Conservation (phyloP, 2,329 filamentous ascomycete genomes). For the Colletotrichum eremochloae region DNA sequence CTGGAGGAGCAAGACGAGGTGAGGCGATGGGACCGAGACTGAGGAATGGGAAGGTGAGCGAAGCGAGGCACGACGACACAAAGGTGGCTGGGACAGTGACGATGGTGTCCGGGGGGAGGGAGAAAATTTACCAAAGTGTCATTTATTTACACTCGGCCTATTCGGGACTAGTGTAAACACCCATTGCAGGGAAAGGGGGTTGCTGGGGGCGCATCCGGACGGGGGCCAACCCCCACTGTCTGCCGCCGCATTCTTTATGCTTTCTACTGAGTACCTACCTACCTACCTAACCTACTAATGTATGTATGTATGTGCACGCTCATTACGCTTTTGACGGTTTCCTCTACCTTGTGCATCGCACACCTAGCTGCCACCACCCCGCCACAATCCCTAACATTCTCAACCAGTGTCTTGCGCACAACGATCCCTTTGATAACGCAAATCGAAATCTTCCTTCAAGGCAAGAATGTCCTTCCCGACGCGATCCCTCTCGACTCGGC, state of each 20-base stretch:
- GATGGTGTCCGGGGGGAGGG: constrained; percentile 32
- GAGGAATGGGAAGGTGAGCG: constrained; percentile 31
- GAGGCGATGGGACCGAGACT: constrained; percentile 19
- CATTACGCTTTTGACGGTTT: constrained; percentile 12
- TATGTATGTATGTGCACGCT: constrained; percentile 26
- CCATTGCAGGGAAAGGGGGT: constrained; percentile 18
- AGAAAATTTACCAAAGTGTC: constrained; percentile 42
- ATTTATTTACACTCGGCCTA: constrained; percentile 43
- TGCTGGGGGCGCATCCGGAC: constrained; percentile 37
- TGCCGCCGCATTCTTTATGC: constrained; percentile 13
- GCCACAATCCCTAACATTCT: background rate
- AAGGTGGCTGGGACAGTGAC: constrained; percentile 42
- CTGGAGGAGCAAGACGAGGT: constrained; percentile 27
- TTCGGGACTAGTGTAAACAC: constrained; percentile 38
- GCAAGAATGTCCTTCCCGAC: constrained; percentile 68
- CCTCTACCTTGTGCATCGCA: constrained; percentile 3
- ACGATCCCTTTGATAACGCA: background rate
- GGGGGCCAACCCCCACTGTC: constrained; percentile 15
- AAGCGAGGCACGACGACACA: constrained; percentile 31
- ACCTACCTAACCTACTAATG: no score
- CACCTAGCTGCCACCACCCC: constrained; percentile 11
- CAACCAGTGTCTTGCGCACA: background rate
- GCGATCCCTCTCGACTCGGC: constrained; percentile 72
- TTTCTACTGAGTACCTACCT: no score
- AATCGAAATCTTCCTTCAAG: background rate